Conservation (phyloP, 257 asterid species). For the Fraxinus quadrangulata region DNA sequence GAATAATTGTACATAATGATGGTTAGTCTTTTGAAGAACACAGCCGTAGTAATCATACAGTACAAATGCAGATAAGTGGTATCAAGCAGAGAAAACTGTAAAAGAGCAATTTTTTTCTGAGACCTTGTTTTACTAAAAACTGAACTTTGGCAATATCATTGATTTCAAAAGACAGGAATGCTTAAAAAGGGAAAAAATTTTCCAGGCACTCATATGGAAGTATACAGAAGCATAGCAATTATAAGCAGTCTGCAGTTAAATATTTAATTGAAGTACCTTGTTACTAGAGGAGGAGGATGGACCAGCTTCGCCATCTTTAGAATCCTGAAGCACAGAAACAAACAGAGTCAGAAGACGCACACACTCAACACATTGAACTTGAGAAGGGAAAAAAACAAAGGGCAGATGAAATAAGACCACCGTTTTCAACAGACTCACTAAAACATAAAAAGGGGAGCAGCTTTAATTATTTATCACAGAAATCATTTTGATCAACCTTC, state of each 20-base stretch:
- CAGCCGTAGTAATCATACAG: too few relatives aligned
- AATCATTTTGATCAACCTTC: not conserved
- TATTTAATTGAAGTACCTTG: slow-evolving; percentile 40
- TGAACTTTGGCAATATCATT: not conserved
- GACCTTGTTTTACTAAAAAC: not conserved
- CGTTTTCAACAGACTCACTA: slow-evolving; percentile 2
- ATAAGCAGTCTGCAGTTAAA: not conserved
- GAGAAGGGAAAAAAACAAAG: slow-evolving; percentile 6
- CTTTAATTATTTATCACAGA: slow-evolving; percentile 4
- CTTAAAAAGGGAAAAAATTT: not conserved
- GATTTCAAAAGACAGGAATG: not conserved
- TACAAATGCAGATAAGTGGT: too few relatives aligned
- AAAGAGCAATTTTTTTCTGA: too few relatives aligned
- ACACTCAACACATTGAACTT: not conserved
- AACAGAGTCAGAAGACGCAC: slow-evolving; percentile 14
- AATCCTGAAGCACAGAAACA: slow-evolving; percentile 34
- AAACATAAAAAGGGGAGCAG: not conserved
- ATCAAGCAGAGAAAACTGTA: too few relatives aligned
- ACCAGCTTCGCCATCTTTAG: slow-evolving; percentile 45
- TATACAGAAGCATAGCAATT: not conserved
- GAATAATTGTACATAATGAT: too few relatives aligned
- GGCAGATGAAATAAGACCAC: slow-evolving; percentile 12
- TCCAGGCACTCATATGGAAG: not conserved
- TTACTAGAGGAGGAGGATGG: slow-evolving; percentile 39
- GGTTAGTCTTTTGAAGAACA: too few relatives aligned